Evolutionary conservation across 1,284 basidiomycete genomes (phyloP), one percentile per base, ranked within the genome.

Genomic region (Leccinum subrobustum): DNA sequence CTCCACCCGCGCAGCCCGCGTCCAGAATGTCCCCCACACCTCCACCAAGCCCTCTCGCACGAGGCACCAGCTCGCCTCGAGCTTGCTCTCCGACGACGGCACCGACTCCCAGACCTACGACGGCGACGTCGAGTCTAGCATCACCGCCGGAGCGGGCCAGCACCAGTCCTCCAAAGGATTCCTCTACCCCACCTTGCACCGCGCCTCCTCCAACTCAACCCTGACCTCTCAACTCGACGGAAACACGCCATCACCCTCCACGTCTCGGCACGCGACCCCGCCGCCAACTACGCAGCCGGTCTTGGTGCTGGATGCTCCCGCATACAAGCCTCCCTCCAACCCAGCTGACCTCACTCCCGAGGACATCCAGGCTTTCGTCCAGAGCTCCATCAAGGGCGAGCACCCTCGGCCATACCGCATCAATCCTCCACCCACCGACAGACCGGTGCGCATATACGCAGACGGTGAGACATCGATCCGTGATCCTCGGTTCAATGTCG

Each of bases 381-480:
- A 79, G 60, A 81, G 79, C 37, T 89, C 88, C 0, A 87, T 92
- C 52, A 81, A 85, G 18, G 90, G 88, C 58, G 86, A 85, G 52
- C 64, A 76, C 3, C 75, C 78, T 66, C 81, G 91, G 61, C 78
- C 79, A 64, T 98, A 96, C 80, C 89, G 83, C 73, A 95, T 96
- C 71, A 96, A 93, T 66, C 78, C 83, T 33, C 94, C 96, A 0
- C 92, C 94, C 1, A 78, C 78, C 12, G 88, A 83, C 60, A 81
- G 96, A 57, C 93, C 95, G 0, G 86, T 97, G 16, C 84, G 96
- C 61, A 85, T 99, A 50, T 99, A 98, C 70, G 96, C 97, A 1
- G 97, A 99, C 77, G 96, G 92, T 81, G 68, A 67, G 76, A 69
- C 16, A 25, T 9, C 23, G 2, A 66, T 66, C 37, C 37, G 59